A percentile compares a stretch with the other conserved stretches of the same genome.
Evolutionary conservation across 2,329 filamentous ascomycete genomes (phyloP).

Genomic region (Trichoderma afroharzianum): DNA sequence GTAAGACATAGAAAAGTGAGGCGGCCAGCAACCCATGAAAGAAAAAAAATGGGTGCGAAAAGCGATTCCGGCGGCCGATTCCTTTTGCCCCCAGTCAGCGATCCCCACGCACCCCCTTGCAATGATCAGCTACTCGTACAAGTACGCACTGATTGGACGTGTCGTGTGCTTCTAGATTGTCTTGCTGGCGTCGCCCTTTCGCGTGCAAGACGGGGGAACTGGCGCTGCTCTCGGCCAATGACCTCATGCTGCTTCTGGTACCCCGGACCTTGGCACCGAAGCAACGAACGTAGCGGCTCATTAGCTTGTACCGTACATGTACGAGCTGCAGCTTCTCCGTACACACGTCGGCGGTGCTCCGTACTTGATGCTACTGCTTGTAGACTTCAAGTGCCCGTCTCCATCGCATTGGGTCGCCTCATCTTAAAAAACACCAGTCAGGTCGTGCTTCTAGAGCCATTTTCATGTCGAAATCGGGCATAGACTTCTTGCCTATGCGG

Average conservation of each 20-base stretch:
- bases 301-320: background rate
- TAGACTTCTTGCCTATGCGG: background rate
- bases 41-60: background rate
- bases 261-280: constrained; percentile 15
- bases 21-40: background rate
- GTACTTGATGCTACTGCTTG: background rate
- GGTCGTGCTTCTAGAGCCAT: background rate
- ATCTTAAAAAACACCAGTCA: background rate
- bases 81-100: background rate
- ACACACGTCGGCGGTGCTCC: background rate
- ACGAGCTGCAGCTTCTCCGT: background rate
- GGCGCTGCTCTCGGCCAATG: constrained; percentile 8
- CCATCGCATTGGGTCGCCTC: background rate
- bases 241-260: constrained; percentile 15
- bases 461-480: background rate
- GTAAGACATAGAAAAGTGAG: background rate
- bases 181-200: constrained; percentile 10
- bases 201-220: background rate
- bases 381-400: background rate
- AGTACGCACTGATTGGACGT: constrained; percentile 4
- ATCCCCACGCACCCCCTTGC: background rate
- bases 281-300: background rate
- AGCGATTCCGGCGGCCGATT: background rate
- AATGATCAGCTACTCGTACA: background rate
- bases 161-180: constrained; percentile 13